These are phyloP conservation scores for Chlorella sp. DNA, from an alignment of 139 green algal genomes.

Conservation along the genomic window DNA sequence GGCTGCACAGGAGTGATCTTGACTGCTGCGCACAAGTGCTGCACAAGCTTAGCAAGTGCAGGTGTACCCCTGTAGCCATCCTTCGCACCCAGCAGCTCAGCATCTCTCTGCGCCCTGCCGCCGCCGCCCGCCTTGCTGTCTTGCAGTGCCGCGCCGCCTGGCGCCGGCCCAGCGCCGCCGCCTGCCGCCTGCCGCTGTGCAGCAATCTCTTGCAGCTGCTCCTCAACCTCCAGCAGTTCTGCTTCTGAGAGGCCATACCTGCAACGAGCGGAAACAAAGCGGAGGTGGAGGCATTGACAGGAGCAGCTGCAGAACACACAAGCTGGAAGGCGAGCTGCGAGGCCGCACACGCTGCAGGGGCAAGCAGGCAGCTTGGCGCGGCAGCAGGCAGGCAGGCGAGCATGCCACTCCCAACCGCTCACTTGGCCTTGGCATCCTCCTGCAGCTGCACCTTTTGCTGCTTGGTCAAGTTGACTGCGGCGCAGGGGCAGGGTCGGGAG, in stretches of 20 bases:
- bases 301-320: background rate
- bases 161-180: slow-evolving; percentile 10
- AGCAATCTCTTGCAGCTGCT: slow-evolving; percentile 53
- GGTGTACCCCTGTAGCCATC: too few species aligned
- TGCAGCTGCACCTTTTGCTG: slow-evolving; percentile 69
- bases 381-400: too few species aligned
- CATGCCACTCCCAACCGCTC: too few species aligned
- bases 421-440: slow-evolving; percentile 61
- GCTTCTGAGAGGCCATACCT: slow-evolving; percentile 68
- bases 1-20: background rate
- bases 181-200: slow-evolving; percentile 22
- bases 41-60: background rate
- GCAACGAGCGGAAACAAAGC: background rate
- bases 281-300: background rate
- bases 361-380: too few species aligned
- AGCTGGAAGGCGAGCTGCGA: background rate
- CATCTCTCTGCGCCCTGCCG: background rate
- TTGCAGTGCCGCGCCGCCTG: background rate
- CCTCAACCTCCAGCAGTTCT: slow-evolving; percentile 62
- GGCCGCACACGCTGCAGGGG: too few species aligned
- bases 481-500: background rate
- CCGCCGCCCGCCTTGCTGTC: slow-evolving; percentile 1
- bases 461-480: slow-evolving; percentile 73
- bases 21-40: background rate
- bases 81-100: slow-evolving; percentile 2